A percentile compares a stretch with the other conserved stretches of the same genome.
Evolutionary conservation across 257 asterid species (phyloP).

Genomic region (Hygrophila difformis): DNA sequence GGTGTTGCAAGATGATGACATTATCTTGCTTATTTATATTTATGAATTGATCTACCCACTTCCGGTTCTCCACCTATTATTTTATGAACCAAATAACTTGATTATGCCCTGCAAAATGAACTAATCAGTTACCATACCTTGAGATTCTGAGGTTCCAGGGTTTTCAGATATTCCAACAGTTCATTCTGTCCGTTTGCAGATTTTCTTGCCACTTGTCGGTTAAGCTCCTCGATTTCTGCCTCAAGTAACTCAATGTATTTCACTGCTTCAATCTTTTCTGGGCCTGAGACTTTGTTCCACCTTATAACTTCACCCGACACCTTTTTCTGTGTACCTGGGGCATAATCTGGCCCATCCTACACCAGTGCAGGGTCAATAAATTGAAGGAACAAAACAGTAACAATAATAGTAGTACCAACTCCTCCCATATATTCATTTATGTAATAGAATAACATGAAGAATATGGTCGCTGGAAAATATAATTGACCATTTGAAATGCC

Average conservation of each 20-base stretch:
- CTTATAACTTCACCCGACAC: conserved; percentile 93
- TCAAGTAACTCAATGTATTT: conserved; percentile 95
- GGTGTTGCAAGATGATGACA: not conserved
- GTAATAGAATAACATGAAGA: conserved; percentile 4
- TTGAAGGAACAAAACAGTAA: too few species aligned
- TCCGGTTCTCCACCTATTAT: conserved; percentile 4
- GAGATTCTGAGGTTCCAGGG: conserved; percentile 94
- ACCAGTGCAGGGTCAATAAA: conserved; percentile 8
- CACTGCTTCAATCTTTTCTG: conserved; percentile 85
- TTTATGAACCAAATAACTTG: conserved; percentile 12
- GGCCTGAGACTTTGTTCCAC: conserved; percentile 89
- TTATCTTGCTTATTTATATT: not conserved
- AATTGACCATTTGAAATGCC: conserved; percentile 6
- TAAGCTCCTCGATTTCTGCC: conserved; percentile 94
- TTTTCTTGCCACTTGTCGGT: conserved; percentile 73
- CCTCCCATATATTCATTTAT: too few species aligned
- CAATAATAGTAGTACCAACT: conserved; percentile 7
- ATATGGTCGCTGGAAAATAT: conserved; percentile 5
- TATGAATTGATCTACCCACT: conserved; percentile 1
- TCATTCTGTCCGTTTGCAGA: conserved; percentile 65
- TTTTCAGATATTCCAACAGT: conserved; percentile 75
- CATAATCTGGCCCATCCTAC: conserved; percentile 82
- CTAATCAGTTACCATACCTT: conserved; percentile 37
- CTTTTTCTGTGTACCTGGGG: conserved; percentile 92
- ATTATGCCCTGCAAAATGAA: conserved; percentile 10